Evolutionary conservation across 2,329 filamentous ascomycete species (phyloP).

Genomic region (Xylaria sp.): DNA sequence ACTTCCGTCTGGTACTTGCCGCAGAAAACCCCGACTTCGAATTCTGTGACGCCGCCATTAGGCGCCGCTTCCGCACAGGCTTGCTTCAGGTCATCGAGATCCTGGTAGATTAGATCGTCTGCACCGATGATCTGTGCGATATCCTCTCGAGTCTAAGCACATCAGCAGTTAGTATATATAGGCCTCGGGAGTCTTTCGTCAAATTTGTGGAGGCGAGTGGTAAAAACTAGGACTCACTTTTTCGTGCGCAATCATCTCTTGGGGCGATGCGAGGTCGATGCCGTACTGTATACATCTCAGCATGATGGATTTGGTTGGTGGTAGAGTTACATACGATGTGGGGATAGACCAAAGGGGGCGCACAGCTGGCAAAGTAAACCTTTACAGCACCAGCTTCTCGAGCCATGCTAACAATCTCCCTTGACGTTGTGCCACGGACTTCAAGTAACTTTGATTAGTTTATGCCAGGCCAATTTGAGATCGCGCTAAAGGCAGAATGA

Average conservation of each 20-base stretch:
- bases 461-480: not conserved
- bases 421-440: conserved; percentile 83
- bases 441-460: conserved; percentile 11
- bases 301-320: not conserved
- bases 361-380: conserved; percentile 84
- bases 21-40: conserved; percentile 93
- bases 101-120: conserved; percentile 80
- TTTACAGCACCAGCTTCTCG: conserved; percentile 83
- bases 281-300: conserved; percentile 39
- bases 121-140: conserved; percentile 68
- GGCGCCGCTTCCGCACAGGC: conserved; percentile 75
- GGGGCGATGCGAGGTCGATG: conserved; percentile 77
- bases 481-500: not conserved
- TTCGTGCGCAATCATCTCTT: conserved; percentile 77
- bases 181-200: too few relatives aligned
- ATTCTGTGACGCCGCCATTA: conserved; percentile 67
- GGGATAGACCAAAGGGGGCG: conserved; percentile 83
- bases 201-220: not conserved
- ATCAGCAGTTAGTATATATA: not conserved
- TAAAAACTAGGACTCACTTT: conserved; percentile 59
- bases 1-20: conserved; percentile 87
- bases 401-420: conserved; percentile 85
- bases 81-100: conserved; percentile 79
- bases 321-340: conserved; percentile 74
- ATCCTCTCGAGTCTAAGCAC: conserved; percentile 46